Evolutionary conservation across 2,329 filamentous ascomycete species (phyloP), one percentile per base, ranked within the genome.

Genomic region (Huntiella bhutanensis): DNA sequence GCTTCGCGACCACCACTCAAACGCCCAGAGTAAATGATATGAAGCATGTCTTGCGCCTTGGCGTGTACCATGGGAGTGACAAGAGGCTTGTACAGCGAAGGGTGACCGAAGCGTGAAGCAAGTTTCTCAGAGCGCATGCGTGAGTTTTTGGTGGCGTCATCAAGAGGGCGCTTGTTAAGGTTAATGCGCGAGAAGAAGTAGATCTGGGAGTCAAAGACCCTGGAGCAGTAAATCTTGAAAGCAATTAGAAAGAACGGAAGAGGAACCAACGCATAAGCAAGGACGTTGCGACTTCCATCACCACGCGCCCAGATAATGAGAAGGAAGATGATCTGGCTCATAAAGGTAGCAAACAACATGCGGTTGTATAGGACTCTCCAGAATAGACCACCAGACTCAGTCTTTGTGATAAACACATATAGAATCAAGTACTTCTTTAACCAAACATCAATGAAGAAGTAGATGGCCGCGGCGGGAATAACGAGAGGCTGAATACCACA

Each of bases 361-460:
- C 91, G 81, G 61, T 98, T 98, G 69, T 85, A 92, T 5, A 96
- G 61, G 1, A 87, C 75, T 13, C 85, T 77, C 91, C 91, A 98
- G 58, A 85, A 94, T 59, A 82, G 75, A 43, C 91, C 91, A 6
- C 87, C 91, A 0, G 87, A 95, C 58, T 98, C 91, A 22, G 81
- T 94, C 66, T 96, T 98, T 41, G 91, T 98, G 53, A 93, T 74
- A 57, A 95, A 96, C 52, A 95, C 81, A 62, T 98, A 94, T 53
- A 96, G 71, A 35, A 96, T 65, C 40, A 95, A 68, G 57, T 98
- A 98, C 64, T 96, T 96, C 71, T 94, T 95, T 58, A 96, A 69
- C 62, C 80, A 84, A 4, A 79, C 78, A 59, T 98, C 91, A 43
- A 98, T 67, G 44, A 68, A 65, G 60, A 96, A 96, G 68, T 95